These are phyloP conservation scores for Ogataea salicorniae DNA, from an alignment of 805 yeast species.

Conservation along the genomic window DNA sequence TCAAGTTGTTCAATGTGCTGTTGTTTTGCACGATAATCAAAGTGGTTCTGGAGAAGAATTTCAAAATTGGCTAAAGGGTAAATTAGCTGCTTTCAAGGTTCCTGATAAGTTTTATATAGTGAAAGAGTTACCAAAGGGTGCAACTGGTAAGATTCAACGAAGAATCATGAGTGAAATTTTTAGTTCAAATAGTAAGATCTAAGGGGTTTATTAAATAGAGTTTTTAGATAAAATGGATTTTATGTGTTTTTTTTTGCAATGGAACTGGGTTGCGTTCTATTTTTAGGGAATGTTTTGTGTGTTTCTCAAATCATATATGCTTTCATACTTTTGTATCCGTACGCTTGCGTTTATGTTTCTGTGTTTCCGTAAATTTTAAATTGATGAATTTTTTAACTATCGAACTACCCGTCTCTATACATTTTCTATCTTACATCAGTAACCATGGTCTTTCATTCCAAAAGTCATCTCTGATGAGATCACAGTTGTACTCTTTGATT, in stretches of 20 bases:
- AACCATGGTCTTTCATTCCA: conserved; percentile 49
- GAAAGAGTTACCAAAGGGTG: conserved; percentile 63
- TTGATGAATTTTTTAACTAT: conserved; percentile 44
- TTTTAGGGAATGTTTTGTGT: too few relatives aligned
- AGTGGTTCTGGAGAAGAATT: conserved; percentile 39
- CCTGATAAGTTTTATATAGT: conserved; percentile 56
- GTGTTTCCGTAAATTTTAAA: conserved; percentile 14
- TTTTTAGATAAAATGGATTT: too few relatives aligned
- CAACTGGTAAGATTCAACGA: conserved; percentile 75
- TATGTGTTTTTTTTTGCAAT: too few relatives aligned
- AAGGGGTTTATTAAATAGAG: not conserved
- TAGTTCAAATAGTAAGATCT: conserved; percentile 33
- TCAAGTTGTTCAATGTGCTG: conserved; percentile 65
- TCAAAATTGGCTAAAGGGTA: conserved; percentile 37
- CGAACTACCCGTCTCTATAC: not conserved
- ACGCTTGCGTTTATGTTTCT: too few relatives aligned
- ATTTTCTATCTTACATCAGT: conserved; percentile 6
- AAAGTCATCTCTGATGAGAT: conserved; percentile 58
- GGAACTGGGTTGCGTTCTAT: too few relatives aligned
- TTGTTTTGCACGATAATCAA: conserved; percentile 45
- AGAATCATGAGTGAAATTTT: conserved; percentile 54
- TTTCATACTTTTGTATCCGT: too few relatives aligned
- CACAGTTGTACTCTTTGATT: conserved; percentile 46
- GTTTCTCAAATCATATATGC: too few relatives aligned
- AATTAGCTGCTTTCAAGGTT: conserved; percentile 53